Conservation (phyloP, 2,329 filamentous ascomycete species). For the Penicillium freii region DNA sequence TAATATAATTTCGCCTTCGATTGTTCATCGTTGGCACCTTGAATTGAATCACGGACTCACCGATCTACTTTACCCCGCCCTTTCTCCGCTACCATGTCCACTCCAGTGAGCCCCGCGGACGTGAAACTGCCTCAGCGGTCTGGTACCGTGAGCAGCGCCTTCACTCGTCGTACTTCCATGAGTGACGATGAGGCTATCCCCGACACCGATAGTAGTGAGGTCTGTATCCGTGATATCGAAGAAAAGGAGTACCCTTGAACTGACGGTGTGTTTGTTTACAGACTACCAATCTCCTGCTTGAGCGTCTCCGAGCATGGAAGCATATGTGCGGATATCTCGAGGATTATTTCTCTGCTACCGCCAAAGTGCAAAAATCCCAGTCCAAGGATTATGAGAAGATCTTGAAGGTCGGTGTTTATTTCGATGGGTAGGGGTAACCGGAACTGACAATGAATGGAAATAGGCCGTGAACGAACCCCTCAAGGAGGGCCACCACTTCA, state of each 20-base stretch:
- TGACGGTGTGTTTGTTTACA: slow-evolving; percentile 32
- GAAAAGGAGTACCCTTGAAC: not conserved
- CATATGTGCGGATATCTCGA: slow-evolving; percentile 89
- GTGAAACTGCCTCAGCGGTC: slow-evolving; percentile 35
- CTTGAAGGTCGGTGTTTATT: slow-evolving; percentile 63
- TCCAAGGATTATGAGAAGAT: slow-evolving; percentile 95
- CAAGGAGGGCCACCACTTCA: slow-evolving; percentile 88
- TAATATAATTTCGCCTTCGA: not conserved
- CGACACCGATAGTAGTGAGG: slow-evolving; percentile 43
- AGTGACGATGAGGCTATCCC: slow-evolving; percentile 45
- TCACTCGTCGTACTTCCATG: slow-evolving; percentile 35
- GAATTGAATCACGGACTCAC: not conserved
- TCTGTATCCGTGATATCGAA: slow-evolving; percentile 21
- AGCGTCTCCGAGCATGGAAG: slow-evolving; percentile 93
- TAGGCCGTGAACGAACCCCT: slow-evolving; percentile 82
- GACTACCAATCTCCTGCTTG: slow-evolving; percentile 77
- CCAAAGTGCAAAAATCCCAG: slow-evolving; percentile 80
- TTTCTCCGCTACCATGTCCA: slow-evolving; percentile 24
- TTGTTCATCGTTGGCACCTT: no score
- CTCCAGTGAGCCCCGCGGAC: slow-evolving; percentile 30
- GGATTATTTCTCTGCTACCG: slow-evolving; percentile 79
- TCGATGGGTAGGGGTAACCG: not conserved
- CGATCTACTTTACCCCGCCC: not conserved
- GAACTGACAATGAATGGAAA: not conserved
- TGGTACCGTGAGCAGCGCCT: slow-evolving; percentile 32